These are phyloP conservation scores for Flaveria ramosissima DNA, from an alignment of 129 eudicot species.

Conservation along the genomic window DNA sequence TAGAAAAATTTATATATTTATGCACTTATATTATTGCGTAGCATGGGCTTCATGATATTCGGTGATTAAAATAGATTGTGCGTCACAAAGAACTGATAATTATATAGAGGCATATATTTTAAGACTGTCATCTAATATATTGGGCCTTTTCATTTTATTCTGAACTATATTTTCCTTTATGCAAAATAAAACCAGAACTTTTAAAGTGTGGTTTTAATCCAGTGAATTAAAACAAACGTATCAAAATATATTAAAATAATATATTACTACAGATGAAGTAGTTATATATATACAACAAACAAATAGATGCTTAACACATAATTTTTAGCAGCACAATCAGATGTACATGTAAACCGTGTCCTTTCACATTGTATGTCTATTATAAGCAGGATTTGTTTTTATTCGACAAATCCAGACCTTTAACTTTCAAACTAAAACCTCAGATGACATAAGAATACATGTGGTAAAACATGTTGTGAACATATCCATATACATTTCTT, in stretches of 20 bases:
- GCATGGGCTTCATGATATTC: neutral
- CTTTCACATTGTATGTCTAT: constrained; percentile 1
- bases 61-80: neutral
- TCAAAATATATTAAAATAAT: neutral
- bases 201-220: neutral
- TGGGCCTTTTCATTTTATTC: neutral
- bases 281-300: neutral
- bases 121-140: neutral
- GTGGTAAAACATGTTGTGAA: neutral
- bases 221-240: neutral
- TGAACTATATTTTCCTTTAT: neutral
- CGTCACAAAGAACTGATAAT: neutral
- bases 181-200: neutral
- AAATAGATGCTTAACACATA: neutral
- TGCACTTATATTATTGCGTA: neutral
- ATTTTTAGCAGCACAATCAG: neutral
- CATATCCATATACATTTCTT: constrained; percentile 20
- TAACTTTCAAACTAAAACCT: constrained; percentile 1
- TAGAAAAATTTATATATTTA: neutral
- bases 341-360: neutral
- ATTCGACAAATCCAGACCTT: neutral
- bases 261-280: neutral
- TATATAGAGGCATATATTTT: neutral
- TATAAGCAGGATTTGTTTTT: neutral
- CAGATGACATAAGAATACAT: neutral